Evolutionary conservation across 768 basidiomycete species (phyloP).

Genomic region (Boletus rex-veris): DNA sequence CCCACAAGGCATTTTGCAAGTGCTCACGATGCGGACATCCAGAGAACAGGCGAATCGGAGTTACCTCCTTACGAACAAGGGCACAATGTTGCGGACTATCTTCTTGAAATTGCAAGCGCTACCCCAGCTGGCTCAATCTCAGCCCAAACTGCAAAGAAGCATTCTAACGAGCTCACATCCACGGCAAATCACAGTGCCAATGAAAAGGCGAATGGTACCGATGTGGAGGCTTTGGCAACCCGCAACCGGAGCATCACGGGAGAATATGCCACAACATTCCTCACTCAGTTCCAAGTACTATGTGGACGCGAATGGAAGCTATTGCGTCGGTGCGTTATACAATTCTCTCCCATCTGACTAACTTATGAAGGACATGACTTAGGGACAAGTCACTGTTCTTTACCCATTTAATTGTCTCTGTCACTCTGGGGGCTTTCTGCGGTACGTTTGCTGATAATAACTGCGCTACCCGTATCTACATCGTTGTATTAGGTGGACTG

Average conservation of each 20-base stretch:
- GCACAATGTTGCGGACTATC: slow-evolving; percentile 91
- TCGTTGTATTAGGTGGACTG: slow-evolving; percentile 57
- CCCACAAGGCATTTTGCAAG: slow-evolving; percentile 66
- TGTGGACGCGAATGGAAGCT: slow-evolving; percentile 85
- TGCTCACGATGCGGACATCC: slow-evolving; percentile 25
- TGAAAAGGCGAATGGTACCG: slow-evolving; percentile 12
- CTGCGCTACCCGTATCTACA: not conserved
- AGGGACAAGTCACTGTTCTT: slow-evolving; percentile 83
- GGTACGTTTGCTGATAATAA: slow-evolving; percentile 41
- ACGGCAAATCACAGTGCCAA: slow-evolving; percentile 3
- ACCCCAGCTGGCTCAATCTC: slow-evolving; percentile 46
- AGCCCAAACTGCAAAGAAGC: slow-evolving; percentile 2
- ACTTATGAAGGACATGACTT: not conserved
- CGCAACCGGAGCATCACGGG: slow-evolving; percentile 20
- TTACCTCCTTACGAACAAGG: slow-evolving; percentile 63
- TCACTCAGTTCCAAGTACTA: slow-evolving; percentile 85
- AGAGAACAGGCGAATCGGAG: slow-evolving; percentile 32
- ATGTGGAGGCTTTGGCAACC: slow-evolving; percentile 20
- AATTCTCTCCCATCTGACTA: not conserved
- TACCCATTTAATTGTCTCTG: slow-evolving; percentile 69
- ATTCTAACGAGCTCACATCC: not conserved
- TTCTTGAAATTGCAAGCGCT: slow-evolving; percentile 82
- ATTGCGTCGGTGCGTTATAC: slow-evolving; percentile 50
- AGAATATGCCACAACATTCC: slow-evolving; percentile 69
- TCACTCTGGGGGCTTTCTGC: slow-evolving; percentile 80